Percentiles rank a stretch among this genome's conserved stretches.
Conservation (phyloP, 2,329 filamentous ascomycete species). For the Salinomyces thailandicus region DNA sequence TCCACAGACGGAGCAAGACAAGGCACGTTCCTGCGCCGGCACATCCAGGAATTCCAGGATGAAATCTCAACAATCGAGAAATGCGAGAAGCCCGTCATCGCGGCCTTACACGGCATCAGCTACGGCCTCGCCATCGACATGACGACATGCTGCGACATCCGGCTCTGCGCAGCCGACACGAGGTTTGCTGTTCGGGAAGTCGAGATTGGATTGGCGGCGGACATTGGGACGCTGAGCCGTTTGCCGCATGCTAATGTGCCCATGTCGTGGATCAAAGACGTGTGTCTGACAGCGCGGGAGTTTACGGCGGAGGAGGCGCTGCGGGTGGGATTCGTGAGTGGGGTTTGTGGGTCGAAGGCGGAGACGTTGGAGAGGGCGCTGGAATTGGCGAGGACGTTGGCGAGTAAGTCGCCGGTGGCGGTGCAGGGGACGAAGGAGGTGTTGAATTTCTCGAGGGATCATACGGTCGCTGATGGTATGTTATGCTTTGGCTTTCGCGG, state of each 20-base stretch:
- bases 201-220: slow-evolving; percentile 69
- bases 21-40: slow-evolving; percentile 43
- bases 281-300: slow-evolving; percentile 58
- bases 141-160: slow-evolving; percentile 57
- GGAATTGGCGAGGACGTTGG: slow-evolving; percentile 54
- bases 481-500: too few species aligned
- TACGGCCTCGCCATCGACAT: slow-evolving; percentile 68
- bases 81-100: slow-evolving; percentile 86
- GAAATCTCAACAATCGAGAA: slow-evolving; percentile 66
- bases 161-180: slow-evolving; percentile 47
- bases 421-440: slow-evolving; percentile 82
- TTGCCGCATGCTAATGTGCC: slow-evolving; percentile 64
- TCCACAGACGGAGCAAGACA: slow-evolving; percentile 19
- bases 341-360: slow-evolving; percentile 51
- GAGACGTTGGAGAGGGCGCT: slow-evolving; percentile 53
- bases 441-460: slow-evolving; percentile 70
- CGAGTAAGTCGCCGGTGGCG: slow-evolving; percentile 75
- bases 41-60: slow-evolving; percentile 71
- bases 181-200: slow-evolving; percentile 69
- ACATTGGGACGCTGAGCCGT: slow-evolving; percentile 64
- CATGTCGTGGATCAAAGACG: slow-evolving; percentile 68
- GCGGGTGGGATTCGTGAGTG: slow-evolving; percentile 58
- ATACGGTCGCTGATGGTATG: slow-evolving; percentile 62
- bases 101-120: slow-evolving; percentile 66
- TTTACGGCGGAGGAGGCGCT: slow-evolving; percentile 61